Evolutionary conservation across 257 asterid genomes (phyloP).

Genomic region (Jaltomata sinuosa): DNA sequence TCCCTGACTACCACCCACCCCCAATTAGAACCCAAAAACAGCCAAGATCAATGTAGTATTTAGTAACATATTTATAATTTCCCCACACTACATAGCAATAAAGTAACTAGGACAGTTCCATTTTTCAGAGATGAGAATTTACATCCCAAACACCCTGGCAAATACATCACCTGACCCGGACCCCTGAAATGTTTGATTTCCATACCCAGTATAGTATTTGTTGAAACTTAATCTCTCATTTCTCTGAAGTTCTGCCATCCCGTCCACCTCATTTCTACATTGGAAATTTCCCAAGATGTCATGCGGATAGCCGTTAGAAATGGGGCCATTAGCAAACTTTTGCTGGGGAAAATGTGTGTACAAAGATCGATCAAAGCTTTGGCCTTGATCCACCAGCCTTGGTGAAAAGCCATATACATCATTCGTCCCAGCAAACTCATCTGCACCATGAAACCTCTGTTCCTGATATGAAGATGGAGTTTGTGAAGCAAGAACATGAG

Average conservation of each 20-base stretch:
- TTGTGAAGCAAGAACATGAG: conserved; percentile 36
- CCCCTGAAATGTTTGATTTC: conserved; percentile 44
- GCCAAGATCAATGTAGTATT: background rate
- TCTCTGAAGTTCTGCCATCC: conserved; percentile 36
- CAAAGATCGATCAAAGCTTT: conserved; percentile 29
- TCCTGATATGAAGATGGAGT: conserved; percentile 36
- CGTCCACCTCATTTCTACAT: conserved; percentile 35
- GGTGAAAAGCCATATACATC: conserved; percentile 36
- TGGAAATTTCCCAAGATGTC: conserved; percentile 33
- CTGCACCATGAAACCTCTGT: conserved; percentile 24
- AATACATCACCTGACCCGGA: conserved; percentile 57
- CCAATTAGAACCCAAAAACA: background rate
- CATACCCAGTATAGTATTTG: conserved; percentile 52
- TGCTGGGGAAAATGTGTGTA: conserved; percentile 33
- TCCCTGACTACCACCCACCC: background rate
- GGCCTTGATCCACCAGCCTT: conserved; percentile 34
- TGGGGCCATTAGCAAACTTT: conserved; percentile 34
- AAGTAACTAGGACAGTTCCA: background rate
- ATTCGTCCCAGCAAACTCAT: conserved; percentile 22
- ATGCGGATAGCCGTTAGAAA: conserved; percentile 34
- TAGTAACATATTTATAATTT: background rate
- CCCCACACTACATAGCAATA: background rate
- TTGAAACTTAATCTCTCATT: conserved; percentile 50
- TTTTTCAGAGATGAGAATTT: conserved; percentile 5
- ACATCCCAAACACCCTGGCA: conserved; percentile 57